phyloP scores from a whole-genome alignment of 2,329 filamentous ascomycete species.

The Botrytis pseudocinerea region DNA sequence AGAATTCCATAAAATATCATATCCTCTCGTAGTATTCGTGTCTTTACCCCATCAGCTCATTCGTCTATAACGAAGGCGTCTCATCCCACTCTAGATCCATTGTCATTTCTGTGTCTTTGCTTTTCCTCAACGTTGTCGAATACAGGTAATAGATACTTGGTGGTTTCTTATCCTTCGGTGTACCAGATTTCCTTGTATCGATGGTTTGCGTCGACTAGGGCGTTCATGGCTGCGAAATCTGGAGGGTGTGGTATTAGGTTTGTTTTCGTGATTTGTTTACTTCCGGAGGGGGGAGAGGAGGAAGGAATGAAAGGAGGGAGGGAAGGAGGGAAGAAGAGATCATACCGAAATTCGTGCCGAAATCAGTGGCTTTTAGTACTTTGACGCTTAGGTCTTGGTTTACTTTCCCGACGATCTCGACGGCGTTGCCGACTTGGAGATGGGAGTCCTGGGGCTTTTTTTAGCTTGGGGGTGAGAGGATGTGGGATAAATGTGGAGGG shows the following conservation, averaged over 20 bases:
- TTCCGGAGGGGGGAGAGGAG: neutral
- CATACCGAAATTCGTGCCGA: conserved; percentile 68
- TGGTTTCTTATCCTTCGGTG: conserved; percentile 11
- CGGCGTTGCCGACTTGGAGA: conserved; percentile 66
- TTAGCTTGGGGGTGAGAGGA: neutral
- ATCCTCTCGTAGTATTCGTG: neutral
- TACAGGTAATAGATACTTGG: neutral
- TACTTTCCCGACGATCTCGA: conserved; percentile 79
- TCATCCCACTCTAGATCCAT: neutral
- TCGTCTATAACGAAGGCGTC: neutral
- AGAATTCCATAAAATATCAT: neutral
- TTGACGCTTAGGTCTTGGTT: conserved; percentile 71
- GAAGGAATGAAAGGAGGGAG: neutral
- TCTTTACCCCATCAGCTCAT: neutral
- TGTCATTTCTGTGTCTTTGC: neutral
- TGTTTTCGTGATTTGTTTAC: neutral
- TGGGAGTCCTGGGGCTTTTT: conserved; percentile 62
- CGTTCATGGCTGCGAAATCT: conserved; percentile 70
- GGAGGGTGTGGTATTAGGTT: neutral
- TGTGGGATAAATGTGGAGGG: neutral
- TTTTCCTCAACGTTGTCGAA: too few relatives aligned
- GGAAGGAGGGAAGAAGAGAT: conserved; percentile 31
- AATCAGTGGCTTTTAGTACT: conserved; percentile 67
- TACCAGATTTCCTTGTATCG: conserved; percentile 80
- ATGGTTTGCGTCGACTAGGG: conserved; percentile 85